Evolutionary conservation across 1,139 yeast species (phyloP), one percentile per base, ranked within the genome.

Genomic region (Blastobotrys buckinghamii): DNA sequence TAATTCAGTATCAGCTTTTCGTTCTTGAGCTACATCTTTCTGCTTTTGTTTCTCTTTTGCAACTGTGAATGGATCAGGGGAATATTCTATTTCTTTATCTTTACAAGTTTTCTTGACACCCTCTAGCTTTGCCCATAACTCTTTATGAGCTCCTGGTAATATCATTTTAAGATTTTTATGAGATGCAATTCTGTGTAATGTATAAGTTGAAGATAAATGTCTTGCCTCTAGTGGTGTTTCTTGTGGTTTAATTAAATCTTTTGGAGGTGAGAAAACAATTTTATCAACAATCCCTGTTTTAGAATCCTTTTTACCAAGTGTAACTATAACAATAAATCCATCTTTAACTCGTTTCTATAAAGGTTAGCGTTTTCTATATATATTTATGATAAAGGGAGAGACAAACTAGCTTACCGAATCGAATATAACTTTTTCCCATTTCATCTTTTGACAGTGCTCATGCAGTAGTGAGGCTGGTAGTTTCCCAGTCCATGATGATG

Each of bases 401-500:
- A 22, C 7, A 10, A 7, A 20, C 17, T 24, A 2, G 59, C 71
- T 67, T 44, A 71, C 75, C 84, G 85, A 82, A 50, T 84, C 90
- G 58, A 85, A 84, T 16, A 75, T 80, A 5, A 88, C 95, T 57
- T 83, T 83, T 50, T 82, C 85, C 98, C 98, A 92, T 65, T 88
- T 87, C 52, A 78, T 81, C 61, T 84, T 85, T 63, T 87, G 97
- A 54, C 95, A 86, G 56, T 83, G 84, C 60, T 92, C 98, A 61
- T 87, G 87, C 4, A 92, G 72, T 32, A 92, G 67, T 0, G 95
- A 82, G 2, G 87, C 89, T 0, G 98, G 97, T 12, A 92, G 71
- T 59, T 92, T 92, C 1, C 98, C 98, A 1, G 97, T 89, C 97
- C 97, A 90, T 22, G 84, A 79, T 1, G 79, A 67, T 1, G 81